Evolutionary conservation across 2,329 filamentous ascomycete genomes (phyloP).

Genomic region (Calonectria hawksworthii): DNA sequence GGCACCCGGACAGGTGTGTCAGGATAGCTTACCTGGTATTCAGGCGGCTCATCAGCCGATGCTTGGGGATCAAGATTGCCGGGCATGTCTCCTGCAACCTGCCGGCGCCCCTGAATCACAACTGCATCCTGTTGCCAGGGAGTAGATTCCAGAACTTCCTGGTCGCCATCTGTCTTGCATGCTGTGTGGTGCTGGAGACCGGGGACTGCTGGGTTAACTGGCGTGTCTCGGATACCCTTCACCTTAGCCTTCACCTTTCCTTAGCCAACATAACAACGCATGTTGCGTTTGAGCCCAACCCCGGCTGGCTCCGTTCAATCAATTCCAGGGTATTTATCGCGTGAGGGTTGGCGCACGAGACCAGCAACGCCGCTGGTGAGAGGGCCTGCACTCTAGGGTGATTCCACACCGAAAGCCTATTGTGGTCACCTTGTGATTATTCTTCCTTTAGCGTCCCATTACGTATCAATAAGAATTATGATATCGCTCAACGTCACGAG

Average conservation of each 20-base stretch:
- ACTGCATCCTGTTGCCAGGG: background rate
- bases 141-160: background rate
- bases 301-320: background rate
- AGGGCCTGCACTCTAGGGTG: background rate
- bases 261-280: background rate
- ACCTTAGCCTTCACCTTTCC: conserved; percentile 20
- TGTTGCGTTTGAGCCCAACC: background rate
- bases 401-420: conserved; percentile 10
- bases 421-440: background rate
- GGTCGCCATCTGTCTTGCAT: conserved; percentile 11
- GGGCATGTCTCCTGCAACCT: conserved; percentile 8
- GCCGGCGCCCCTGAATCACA: background rate
- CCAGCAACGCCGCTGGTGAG: background rate
- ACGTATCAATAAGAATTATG: background rate
- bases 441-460: background rate
- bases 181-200: background rate
- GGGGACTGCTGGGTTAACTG: conserved; percentile 10
- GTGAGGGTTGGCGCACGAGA: background rate
- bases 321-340: background rate
- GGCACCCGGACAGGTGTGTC: background rate
- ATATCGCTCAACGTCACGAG: background rate
- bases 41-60: conserved; percentile 14
- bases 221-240: conserved; percentile 12
- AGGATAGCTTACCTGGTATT: background rate
- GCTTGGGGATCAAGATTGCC: conserved; percentile 14